These are phyloP conservation scores for Neopestalotiopsis sp. DNA, from an alignment of 2,329 filamentous ascomycete genomes.

Conservation along the genomic window DNA sequence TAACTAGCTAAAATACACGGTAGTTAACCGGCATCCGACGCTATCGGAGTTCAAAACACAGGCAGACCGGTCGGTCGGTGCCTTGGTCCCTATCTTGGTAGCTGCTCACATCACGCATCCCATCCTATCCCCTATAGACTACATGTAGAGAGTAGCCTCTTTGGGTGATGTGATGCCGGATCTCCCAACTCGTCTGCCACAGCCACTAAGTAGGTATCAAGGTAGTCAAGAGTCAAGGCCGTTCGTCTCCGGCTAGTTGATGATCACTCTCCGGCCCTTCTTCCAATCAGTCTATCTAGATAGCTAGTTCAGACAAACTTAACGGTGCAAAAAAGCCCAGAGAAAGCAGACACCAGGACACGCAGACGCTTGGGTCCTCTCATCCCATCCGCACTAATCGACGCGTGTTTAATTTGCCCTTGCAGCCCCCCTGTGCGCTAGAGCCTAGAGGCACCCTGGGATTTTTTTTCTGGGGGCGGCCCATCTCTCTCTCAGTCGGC, in stretches of 20 bases:
- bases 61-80: background rate
- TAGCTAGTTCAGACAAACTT: slow-evolving; percentile 15
- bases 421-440: slow-evolving; percentile 23
- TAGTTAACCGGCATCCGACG: background rate
- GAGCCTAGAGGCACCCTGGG: slow-evolving; percentile 22
- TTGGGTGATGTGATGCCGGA: background rate
- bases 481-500: slow-evolving; percentile 23
- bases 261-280: slow-evolving; percentile 14
- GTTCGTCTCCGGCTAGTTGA: background rate
- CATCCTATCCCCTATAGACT: slow-evolving; percentile 4
- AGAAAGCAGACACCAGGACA: background rate
- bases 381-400: slow-evolving; percentile 26
- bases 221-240: background rate
- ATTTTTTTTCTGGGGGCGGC: slow-evolving; percentile 8
- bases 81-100: background rate
- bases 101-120: background rate
- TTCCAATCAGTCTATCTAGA: slow-evolving; percentile 1
- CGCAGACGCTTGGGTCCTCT: slow-evolving; percentile 18
- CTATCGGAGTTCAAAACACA: background rate
- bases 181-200: slow-evolving; percentile 1
- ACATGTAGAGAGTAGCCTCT: background rate
- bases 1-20: background rate
- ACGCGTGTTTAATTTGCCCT: slow-evolving; percentile 46
- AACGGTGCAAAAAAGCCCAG: slow-evolving; percentile 11
- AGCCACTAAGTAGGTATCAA: background rate